These are phyloP conservation scores for Salix viminalis DNA, from an alignment of 345 rosid genomes.

Conservation along the genomic window DNA sequence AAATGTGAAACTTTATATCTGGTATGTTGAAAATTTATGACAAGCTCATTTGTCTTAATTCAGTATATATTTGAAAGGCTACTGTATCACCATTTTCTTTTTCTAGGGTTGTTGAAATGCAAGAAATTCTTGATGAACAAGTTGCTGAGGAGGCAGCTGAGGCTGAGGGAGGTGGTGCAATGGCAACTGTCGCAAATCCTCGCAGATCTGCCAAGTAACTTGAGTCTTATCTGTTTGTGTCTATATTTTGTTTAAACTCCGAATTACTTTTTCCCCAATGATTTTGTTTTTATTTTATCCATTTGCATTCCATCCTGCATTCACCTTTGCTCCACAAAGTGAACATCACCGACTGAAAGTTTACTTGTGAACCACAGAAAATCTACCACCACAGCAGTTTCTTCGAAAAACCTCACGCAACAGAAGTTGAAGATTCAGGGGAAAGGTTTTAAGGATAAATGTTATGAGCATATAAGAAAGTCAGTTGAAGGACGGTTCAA, in stretches of 20 bases:
- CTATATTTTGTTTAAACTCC: neutral
- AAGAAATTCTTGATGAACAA: slow-evolving; percentile 97
- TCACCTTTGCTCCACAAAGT: neutral
- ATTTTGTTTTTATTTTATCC: neutral
- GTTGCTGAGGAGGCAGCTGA: slow-evolving; percentile 99
- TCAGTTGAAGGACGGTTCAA: slow-evolving; percentile 83
- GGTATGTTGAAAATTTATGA: neutral
- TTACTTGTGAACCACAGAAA: slow-evolving; percentile 46
- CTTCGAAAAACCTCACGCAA: slow-evolving; percentile 59
- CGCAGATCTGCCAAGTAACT: slow-evolving; percentile 82
- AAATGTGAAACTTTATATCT: neutral
- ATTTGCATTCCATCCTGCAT: neutral
- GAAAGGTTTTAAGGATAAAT: slow-evolving; percentile 92
- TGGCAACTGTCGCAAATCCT: slow-evolving; percentile 89
- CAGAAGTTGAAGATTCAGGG: slow-evolving; percentile 82
- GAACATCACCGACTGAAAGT: neutral
- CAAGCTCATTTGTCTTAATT: neutral
- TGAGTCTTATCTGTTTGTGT: neutral
- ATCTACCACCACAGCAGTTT: slow-evolving; percentile 44
- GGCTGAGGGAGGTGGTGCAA: slow-evolving; percentile 94
- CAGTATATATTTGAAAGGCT: neutral
- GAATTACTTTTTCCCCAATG: neutral
- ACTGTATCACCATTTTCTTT: neutral
- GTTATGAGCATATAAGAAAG: slow-evolving; percentile 88
- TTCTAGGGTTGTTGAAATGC: slow-evolving; percentile 96